Conservation (phyloP, 2,329 filamentous ascomycete species). For the Tolypocladium endophyticum region DNA sequence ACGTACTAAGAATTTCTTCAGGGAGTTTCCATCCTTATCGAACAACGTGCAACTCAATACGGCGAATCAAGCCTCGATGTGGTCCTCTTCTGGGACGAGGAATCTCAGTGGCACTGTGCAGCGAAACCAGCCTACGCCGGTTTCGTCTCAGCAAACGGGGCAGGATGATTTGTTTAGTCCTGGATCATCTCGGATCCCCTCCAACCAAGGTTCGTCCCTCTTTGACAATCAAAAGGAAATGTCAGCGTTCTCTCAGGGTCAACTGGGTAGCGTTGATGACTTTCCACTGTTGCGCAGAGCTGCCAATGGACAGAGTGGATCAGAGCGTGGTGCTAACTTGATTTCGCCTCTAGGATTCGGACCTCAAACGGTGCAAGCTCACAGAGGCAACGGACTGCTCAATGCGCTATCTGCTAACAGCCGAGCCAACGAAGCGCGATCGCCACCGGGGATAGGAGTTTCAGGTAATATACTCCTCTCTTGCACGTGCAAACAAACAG, state of each 20-base stretch:
- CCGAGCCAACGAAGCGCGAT: slow-evolving; percentile 36
- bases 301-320: slow-evolving; percentile 45
- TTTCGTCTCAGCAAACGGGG: slow-evolving; percentile 38
- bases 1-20: slow-evolving; percentile 18
- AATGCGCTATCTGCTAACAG: slow-evolving; percentile 53
- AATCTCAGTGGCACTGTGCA: slow-evolving; percentile 37
- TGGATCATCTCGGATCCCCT: slow-evolving; percentile 27
- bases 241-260: slow-evolving; percentile 34
- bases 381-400: slow-evolving; percentile 49
- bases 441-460: slow-evolving; percentile 31
- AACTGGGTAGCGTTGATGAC: slow-evolving; percentile 42
- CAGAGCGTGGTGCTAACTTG: slow-evolving; percentile 40
- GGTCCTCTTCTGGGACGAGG: slow-evolving; percentile 40
- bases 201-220: slow-evolving; percentile 38
- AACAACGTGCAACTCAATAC: slow-evolving; percentile 46
- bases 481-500: no score
- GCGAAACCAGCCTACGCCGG: slow-evolving; percentile 39
- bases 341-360: slow-evolving; percentile 46
- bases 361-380: slow-evolving; percentile 32
- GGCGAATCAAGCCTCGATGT: slow-evolving; percentile 40
- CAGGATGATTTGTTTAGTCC: slow-evolving; percentile 36
- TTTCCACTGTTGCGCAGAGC: slow-evolving; percentile 52
- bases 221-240: slow-evolving; percentile 38
- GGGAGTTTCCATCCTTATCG: slow-evolving; percentile 56
- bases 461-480: slow-evolving; percentile 7